Base-by-base conservation (phyloP, 2,329 filamentous ascomycete genomes). In the Penicillium sp. region DNA sequence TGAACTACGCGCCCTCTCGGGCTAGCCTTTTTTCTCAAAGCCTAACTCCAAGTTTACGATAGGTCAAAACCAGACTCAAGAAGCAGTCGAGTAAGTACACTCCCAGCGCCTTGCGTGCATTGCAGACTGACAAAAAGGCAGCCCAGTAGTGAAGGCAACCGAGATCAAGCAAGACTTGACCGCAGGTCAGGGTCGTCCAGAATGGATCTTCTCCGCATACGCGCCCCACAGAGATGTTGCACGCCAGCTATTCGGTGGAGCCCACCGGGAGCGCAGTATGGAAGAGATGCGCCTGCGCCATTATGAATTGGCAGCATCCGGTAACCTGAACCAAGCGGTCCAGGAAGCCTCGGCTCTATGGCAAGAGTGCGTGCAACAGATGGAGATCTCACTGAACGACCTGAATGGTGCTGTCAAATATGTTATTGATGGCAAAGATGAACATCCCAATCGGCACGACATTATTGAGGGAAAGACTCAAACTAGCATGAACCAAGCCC, bases 181-280 rank as follows among this genome's bases (percentile, higher is more conserved):
- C 0, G 54, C 59, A 21, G 68, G 68, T 6, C 75, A 76, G 21
- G 87, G 93, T 53, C 77, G 79, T 8, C 91, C 91, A 17, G 72
- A 80, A 75, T 97, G 90, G 86, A 84, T 93, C 4, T 77, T 96
- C 22, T 95, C 90, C 1, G 79, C 85, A 21, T 97, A 95, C 67
- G 87, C 83, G 0, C 89, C 90, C 0, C 85, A 85, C 4, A 78
- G 75, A 60, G 80, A 89, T 59, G 81, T 85, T 1, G 90, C 90
- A 0, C 81, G 81, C 17, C 88, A 95, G 68, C 76, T 96, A 1
- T 90, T 95, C 61, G 88, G 88, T 45, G 89, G 88, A 1, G 77
- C 76, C 39, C 76, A 80, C 6, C 79, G 89, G 17, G 91, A 97
- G 67, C 85, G 89, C 66, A 95, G 88, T 62, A 85, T 86, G 35